Base-by-base conservation (phyloP, 2,329 filamentous ascomycete species). In the Trichoderma asperellum region DNA sequence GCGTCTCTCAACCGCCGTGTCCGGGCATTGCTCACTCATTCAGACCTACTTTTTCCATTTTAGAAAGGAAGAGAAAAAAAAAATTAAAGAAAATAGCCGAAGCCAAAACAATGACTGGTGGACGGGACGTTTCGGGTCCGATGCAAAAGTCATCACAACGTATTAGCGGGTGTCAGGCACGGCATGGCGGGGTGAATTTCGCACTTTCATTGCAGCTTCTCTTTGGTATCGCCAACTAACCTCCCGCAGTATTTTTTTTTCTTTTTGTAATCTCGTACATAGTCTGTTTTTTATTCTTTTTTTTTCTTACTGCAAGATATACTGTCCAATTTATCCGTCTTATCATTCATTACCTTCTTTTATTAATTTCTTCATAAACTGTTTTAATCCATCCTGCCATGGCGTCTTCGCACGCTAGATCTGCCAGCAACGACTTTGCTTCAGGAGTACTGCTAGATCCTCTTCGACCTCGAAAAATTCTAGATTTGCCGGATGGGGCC, bases 351-450 rank as follows among this genome's bases (percentile, higher is more conserved):
- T 11, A 49, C 47, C 8, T 3, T 49, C 47, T 24, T 24, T 49
- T 47, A 4, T 37, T 24, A 2, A 18, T 14, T n/a, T 34, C 24
- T 18, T 12, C 8, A 27, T 56, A 5, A 32, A 34, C 16, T 43
- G 35, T 37, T 49, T 37, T 16, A 21, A 34, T 16, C n/a, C 10
- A 6, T 29, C 35, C 14, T 34, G 53, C 21, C 37, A 66, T 66
- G 63, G 63, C 53, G 37, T 24, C 37, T 43, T 66, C 53, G 27
- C 63, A 66, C 27, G 63, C 63, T n/a, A 66, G 63, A 21, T 58
- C 53, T 16, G 32, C 63, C 63, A 66, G 63, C 63, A 66, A 58
- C 16, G 63, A 66, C 37, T 57, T 66, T 35, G 40, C 63, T 21
- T 66, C 53, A 8, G 56, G 37, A 14, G 53, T 32, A 5, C 14